Conservation (phyloP, 352 stramenopile genomes). For the Blastocystis sp. region DNA sequence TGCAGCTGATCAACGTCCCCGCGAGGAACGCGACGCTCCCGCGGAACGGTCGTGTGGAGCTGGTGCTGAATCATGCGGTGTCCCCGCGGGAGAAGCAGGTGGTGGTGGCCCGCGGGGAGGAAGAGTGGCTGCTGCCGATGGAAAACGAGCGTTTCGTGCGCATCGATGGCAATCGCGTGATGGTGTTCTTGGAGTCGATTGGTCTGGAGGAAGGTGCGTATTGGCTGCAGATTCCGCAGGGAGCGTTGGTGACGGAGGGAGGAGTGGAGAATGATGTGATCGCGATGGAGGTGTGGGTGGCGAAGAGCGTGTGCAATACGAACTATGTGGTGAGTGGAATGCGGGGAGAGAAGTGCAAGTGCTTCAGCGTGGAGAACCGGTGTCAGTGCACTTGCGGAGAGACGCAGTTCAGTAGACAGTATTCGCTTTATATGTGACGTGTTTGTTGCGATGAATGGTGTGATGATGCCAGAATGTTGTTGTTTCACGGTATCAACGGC, state of each 20-base stretch:
- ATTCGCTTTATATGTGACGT: neutral
- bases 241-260: neutral
- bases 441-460: slow-evolving; percentile 19
- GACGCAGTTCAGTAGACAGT: slow-evolving; percentile 36
- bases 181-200: slow-evolving; percentile 5
- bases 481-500: neutral
- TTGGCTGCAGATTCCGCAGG: neutral
- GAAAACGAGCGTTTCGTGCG: neutral
- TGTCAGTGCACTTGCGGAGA: slow-evolving; percentile 54
- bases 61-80: slow-evolving; percentile 30
- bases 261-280: neutral
- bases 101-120: neutral
- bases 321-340: slow-evolving; percentile 51
- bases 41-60: slow-evolving; percentile 35
- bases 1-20: neutral
- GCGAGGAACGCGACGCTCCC: neutral
- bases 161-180: slow-evolving; percentile 6
- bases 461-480: neutral
- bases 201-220: neutral
- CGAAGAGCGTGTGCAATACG: neutral
- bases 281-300: neutral
- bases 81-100: neutral
- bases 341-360: slow-evolving; percentile 24
- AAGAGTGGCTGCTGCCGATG: neutral
- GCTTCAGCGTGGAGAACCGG: slow-evolving; percentile 29